Evolutionary conservation across 129 eudicot species (phyloP).

Genomic region (Pseudognaphalium luteoalbum): DNA sequence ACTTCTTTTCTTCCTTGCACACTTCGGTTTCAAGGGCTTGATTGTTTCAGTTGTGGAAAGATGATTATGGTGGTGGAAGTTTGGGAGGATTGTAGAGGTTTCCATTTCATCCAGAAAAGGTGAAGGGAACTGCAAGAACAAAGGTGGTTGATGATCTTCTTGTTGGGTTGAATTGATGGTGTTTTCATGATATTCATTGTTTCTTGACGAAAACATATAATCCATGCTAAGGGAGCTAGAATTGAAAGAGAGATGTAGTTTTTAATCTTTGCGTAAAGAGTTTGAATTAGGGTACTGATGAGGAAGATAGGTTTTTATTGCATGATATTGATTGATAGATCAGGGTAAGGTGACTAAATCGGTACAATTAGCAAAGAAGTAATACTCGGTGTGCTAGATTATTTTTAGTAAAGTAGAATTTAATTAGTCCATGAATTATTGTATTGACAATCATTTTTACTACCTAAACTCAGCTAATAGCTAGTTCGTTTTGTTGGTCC

Average conservation of each 20-base stretch:
- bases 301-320: slow-evolving; percentile 24
- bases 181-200: slow-evolving; percentile 17
- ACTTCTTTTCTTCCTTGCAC: slow-evolving; percentile 29
- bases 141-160: slow-evolving; percentile 22
- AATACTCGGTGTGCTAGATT: slow-evolving; percentile 5
- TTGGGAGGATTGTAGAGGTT: not conserved
- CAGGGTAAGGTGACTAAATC: not conserved
- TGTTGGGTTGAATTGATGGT: slow-evolving; percentile 26
- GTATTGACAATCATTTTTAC: not conserved
- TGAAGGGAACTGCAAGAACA: slow-evolving; percentile 29
- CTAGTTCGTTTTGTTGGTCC: too few relatives aligned
- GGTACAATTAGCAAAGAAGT: not conserved
- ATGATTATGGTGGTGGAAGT: not conserved
- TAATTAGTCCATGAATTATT: not conserved
- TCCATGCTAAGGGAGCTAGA: not conserved
- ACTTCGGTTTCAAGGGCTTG: slow-evolving; percentile 11
- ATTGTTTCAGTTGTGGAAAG: not conserved
- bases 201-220: slow-evolving; percentile 30
- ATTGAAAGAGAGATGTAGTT: not conserved
- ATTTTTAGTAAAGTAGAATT: not conserved
- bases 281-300: not conserved
- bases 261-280: slow-evolving; percentile 9
- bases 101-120: slow-evolving; percentile 31
- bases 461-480: too few relatives aligned
- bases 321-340: slow-evolving; percentile 20